Evolutionary conservation across 169 alveolate genomes (phyloP).

Genomic region (Plasmodium billcollinsi): DNA sequence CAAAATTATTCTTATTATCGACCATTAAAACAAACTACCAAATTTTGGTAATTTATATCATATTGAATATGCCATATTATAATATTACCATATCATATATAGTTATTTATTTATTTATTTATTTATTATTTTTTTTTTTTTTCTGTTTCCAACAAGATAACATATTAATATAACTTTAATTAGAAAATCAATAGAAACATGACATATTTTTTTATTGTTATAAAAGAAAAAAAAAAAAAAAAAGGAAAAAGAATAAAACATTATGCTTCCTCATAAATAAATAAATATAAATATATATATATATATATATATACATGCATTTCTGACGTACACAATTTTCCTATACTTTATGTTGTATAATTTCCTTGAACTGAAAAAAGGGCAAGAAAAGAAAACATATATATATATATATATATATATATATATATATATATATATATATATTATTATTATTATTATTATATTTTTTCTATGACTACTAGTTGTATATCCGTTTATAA

Average conservation of each 20-base stretch:
- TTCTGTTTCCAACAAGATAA: too few relatives aligned
- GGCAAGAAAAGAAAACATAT: constrained; percentile 8
- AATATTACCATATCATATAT: too few relatives aligned
- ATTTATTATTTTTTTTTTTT: too few relatives aligned
- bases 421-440: background rate
- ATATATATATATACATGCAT: constrained; percentile 4
- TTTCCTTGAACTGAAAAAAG: constrained; percentile 47
- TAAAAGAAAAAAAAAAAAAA: background rate
- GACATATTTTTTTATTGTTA: too few relatives aligned
- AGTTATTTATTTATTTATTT: too few relatives aligned
- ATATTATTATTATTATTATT: background rate
- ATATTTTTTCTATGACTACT: background rate
- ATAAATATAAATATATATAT: background rate
- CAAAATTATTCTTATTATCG: constrained; percentile 85
- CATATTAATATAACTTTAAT: too few relatives aligned
- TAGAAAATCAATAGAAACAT: too few relatives aligned
- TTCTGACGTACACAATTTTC: background rate
- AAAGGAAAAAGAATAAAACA: too few relatives aligned
- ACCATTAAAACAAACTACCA: constrained; percentile 86
- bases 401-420: constrained; percentile 2
- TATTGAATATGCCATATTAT: too few relatives aligned
- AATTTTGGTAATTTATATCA: constrained; percentile 81
- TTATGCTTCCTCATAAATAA: too few relatives aligned
- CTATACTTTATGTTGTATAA: constrained; percentile 56
- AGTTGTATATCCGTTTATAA: constrained; percentile 69